Percentiles rank a stretch among this genome's conserved stretches.
phyloP scores from a whole-genome alignment of 768 basidiomycete species.

The Cubamyces sp. region DNA sequence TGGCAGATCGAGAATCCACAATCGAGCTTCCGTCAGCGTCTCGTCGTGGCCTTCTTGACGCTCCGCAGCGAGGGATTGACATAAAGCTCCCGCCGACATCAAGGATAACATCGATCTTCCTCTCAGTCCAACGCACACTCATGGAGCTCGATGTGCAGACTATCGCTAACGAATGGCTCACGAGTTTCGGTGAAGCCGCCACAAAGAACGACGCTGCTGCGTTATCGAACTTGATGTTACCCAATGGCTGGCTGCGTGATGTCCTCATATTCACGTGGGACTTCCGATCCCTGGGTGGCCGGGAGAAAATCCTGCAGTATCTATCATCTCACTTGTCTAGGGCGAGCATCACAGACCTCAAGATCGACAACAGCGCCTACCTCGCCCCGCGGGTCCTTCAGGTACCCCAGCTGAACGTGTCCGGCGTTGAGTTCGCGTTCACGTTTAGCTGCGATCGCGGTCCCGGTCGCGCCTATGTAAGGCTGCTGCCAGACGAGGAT shows the following conservation, averaged over 20 bases:
- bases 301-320: slow-evolving; percentile 40
- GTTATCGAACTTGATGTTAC: slow-evolving; percentile 35
- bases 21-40: too few species aligned
- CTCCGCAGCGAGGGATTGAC: too few species aligned
- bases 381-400: slow-evolving; percentile 23
- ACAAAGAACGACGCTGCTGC: slow-evolving; percentile 29
- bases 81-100: too few species aligned
- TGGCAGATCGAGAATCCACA: too few species aligned
- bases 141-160: slow-evolving; percentile 14
- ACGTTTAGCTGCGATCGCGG: slow-evolving; percentile 40
- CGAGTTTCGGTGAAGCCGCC: slow-evolving; percentile 29
- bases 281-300: slow-evolving; percentile 42
- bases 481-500: slow-evolving; percentile 32
- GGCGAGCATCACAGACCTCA: slow-evolving; percentile 34
- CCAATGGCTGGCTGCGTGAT: slow-evolving; percentile 46
- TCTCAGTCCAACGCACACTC: neutral
- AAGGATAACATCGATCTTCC: too few species aligned
- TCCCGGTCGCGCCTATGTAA: slow-evolving; percentile 40
- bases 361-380: slow-evolving; percentile 32
- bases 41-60: too few species aligned
- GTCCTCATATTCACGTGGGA: slow-evolving; percentile 49
- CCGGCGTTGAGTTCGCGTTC: slow-evolving; percentile 43
- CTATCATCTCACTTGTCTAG: slow-evolving; percentile 30
- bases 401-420: slow-evolving; percentile 21
- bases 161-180: slow-evolving; percentile 37